Evolutionary conservation across 257 asterid species (phyloP), one percentile per base, ranked within the genome.

Genomic region (Salvia hispanica): DNA sequence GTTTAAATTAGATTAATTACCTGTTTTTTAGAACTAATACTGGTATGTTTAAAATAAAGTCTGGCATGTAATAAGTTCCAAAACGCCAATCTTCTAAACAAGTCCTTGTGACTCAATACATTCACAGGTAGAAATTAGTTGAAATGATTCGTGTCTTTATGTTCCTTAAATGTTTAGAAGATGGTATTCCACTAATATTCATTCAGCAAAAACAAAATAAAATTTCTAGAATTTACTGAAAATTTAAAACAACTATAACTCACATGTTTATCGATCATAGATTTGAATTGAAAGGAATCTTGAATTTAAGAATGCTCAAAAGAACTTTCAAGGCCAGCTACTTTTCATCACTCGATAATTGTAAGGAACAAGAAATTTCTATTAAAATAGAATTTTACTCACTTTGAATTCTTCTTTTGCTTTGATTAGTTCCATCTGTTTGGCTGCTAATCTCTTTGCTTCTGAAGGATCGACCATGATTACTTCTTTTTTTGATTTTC

Each of bases 401-500:
- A 87, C 99, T 72, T 68, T 62, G 53, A 81, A 67, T 59, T 83
- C 88, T 78, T 91, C 93, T 70, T 79, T 89, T 16, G 96, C 86
- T 82, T 86, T 84, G 54, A 94, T 80, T 71, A 55, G 74, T 67
- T 84, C 96, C 98, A 91, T 94, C 79, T 91, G 96, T 78, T 83
- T 88, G 53, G 90, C 89, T 8, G 99, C 99, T 77, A 94, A 75
- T 74, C 88, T 81, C 80, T 94, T 94, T 80, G 99, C 99, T 81
- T 94, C 99, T 79, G 82, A 61, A 34, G 99, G 97, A 80, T 94
- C 99, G 63, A 94, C 98, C 99, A 91, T 94, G 47, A 80, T 59
- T 75, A 94, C 87, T 83, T 67, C 86, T 80, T 82, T 88, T 36
- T 56, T 75, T 37, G 77, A 53, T 8, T 70, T 75, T 69, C 60